These are phyloP conservation scores for Aspergillus viridinutans DNA, from an alignment of 2,329 filamentous ascomycete genomes.

Conservation along the genomic window DNA sequence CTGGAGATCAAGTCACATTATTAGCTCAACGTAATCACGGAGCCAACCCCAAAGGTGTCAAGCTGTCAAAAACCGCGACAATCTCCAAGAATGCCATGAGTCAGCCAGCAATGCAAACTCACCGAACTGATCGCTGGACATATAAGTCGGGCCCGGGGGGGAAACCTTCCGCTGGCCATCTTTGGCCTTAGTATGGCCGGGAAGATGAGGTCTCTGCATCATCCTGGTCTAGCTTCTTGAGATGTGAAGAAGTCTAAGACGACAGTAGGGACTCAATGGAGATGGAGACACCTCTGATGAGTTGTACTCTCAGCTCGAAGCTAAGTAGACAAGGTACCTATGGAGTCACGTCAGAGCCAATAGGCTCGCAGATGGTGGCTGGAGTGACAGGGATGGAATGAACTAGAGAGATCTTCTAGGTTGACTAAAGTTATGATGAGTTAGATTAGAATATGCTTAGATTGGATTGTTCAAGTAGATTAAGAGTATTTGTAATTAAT, in stretches of 20 bases:
- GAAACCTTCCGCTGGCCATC: slow-evolving; percentile 42
- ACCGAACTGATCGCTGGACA: slow-evolving; percentile 47
- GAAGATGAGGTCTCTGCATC: slow-evolving; percentile 33
- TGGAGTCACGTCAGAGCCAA: slow-evolving; percentile 15
- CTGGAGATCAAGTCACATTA: slow-evolving; percentile 33
- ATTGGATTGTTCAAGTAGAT: slow-evolving; percentile 5
- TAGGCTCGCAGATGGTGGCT: slow-evolving; percentile 12
- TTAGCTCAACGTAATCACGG: background rate
- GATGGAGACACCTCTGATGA: background rate
- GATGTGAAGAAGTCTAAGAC: slow-evolving; percentile 7
- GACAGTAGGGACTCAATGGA: background rate
- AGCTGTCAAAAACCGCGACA: slow-evolving; percentile 12
- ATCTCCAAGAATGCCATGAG: slow-evolving; percentile 14
- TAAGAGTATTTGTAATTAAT: background rate
- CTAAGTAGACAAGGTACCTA: slow-evolving; percentile 1
- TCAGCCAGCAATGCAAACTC: slow-evolving; percentile 24
- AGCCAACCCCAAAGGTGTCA: slow-evolving; percentile 13
- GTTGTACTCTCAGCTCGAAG: background rate
- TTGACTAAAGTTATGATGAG: slow-evolving; percentile 1
- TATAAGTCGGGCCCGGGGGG: slow-evolving; percentile 44
- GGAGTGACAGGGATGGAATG: slow-evolving; percentile 12
- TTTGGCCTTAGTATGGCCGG: slow-evolving; percentile 26
- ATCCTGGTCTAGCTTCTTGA: slow-evolving; percentile 20
- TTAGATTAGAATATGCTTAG: slow-evolving; percentile 4
- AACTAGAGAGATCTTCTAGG: slow-evolving; percentile 11